Evolutionary conservation across 2,329 filamentous ascomycete genomes (phyloP).

Genomic region (Fusarium nisikadoi): DNA sequence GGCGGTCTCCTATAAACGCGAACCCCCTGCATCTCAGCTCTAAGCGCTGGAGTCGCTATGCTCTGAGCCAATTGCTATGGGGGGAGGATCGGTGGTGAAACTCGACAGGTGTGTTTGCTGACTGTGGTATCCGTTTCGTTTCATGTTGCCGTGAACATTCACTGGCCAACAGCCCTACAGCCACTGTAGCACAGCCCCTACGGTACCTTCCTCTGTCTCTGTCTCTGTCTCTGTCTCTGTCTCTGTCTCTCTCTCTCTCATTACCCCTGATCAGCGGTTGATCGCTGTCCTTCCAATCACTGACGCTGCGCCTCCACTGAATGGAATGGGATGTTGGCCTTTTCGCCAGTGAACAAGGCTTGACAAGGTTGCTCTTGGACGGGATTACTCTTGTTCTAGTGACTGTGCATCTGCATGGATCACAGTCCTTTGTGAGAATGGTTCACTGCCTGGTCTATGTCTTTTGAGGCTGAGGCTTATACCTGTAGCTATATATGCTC

Average conservation of each 20-base stretch:
- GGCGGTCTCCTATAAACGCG: constrained; percentile 23
- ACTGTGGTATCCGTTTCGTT: constrained; percentile 20
- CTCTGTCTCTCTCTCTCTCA: neutral
- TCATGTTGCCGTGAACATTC: constrained; percentile 12
- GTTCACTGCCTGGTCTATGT: constrained; percentile 2
- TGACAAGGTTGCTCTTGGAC: neutral
- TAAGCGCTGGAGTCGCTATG: constrained; percentile 8
- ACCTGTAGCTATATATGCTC: constrained; percentile 15
- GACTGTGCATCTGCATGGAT: constrained; percentile 14
- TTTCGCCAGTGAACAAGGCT: constrained; percentile 9
- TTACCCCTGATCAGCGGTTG: neutral
- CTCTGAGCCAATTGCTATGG: neutral
- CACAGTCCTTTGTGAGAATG: constrained; percentile 1
- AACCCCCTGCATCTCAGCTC: constrained; percentile 7
- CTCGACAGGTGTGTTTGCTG: neutral
- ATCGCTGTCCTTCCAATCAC: constrained; percentile 22
- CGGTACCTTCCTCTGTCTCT: neutral
- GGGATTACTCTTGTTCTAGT: neutral
- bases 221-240: too few species aligned
- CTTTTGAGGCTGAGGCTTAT: constrained; percentile 33
- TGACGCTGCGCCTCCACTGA: constrained; percentile 25
- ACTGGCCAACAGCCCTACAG: constrained; percentile 19
- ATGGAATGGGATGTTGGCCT: neutral
- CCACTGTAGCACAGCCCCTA: constrained; percentile 23
- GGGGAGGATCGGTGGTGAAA: constrained; percentile 17